Evolutionary conservation across 495 filamentous ascomycete species (phyloP), one percentile per base, ranked within the genome.

Genomic region (Parathielavia appendiculata): DNA sequence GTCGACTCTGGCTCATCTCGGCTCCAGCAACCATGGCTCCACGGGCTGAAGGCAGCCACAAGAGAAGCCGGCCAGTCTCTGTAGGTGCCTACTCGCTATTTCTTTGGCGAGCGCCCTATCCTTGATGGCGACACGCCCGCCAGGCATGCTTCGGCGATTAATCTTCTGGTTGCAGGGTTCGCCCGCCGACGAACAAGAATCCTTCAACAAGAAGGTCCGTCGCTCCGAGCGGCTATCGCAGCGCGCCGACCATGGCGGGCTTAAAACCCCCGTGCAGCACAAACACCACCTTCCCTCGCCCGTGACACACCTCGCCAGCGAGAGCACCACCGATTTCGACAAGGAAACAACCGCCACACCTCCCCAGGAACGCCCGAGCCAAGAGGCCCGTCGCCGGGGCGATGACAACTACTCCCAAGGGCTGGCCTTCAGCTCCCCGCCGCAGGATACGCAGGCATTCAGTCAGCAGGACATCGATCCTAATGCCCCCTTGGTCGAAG

Each of bases 261-360:
- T 74, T 65, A 52, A 86, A 63, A 80, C 77, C 2, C 86, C 83
- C 34, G 77, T 88, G 48, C 73, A 75, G 46, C 79, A 83, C 50
- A 81, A 84, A 58, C 73, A 82, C 30, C 86, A 90, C 56, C 80
- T 95, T 4, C 91, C 89, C n/a, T 91, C 91, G 5, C 91, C 92
- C 10, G 66, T 92, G 55, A 95, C 90, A 0, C 78, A 90, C 60
- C 71, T 79, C 44, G 70, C 81, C 56, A 86, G 84, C 45, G 87
- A 82, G 35, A 77, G 80, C 10, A 66, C 71, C 30, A 61, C 61
- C 40, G 84, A 82, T 34, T 71, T 82, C 46, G 79, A 80, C 65
- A 89, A 92, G 55, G 86, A 90, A 64, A 68, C 79, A 35, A 92
- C 89, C 14, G 83, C 81, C 19, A 88, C 90, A 16, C 88, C 88